Conservation (phyloP, 1,284 basidiomycete genomes). For the Amylostereum areolatum region DNA sequence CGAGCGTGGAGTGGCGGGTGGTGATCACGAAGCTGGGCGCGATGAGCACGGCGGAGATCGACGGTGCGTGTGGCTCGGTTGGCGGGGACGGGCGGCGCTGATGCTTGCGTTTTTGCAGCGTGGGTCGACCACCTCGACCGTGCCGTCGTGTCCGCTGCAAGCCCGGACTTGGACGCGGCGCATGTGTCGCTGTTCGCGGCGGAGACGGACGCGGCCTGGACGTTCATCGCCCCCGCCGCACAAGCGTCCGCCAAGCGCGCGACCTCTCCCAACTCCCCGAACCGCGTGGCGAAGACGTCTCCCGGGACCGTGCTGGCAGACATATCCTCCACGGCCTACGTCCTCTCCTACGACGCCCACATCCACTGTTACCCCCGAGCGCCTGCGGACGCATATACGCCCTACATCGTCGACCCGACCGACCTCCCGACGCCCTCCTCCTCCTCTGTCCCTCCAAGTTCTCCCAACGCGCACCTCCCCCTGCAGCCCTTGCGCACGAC, state of each 20-base stretch:
- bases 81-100: slow-evolving; percentile 1
- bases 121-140: slow-evolving; percentile 53
- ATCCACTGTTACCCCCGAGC: slow-evolving; percentile 29
- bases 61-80: slow-evolving; percentile 42
- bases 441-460: no score
- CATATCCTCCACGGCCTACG: slow-evolving; percentile 43
- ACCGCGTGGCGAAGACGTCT: slow-evolving; percentile 36
- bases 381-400: slow-evolving; percentile 12
- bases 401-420: slow-evolving; percentile 25
- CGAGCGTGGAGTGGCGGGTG: slow-evolving; percentile 75
- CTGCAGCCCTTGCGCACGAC: slow-evolving; percentile 50
- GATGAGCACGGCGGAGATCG: slow-evolving; percentile 53
- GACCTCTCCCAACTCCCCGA: slow-evolving; percentile 19
- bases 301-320: slow-evolving; percentile 18
- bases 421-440: slow-evolving; percentile 24
- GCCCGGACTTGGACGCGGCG: slow-evolving; percentile 33
- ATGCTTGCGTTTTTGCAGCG: slow-evolving; percentile 33
- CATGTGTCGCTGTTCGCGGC: slow-evolving; percentile 12
- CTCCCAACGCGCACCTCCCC: slow-evolving; percentile 21
- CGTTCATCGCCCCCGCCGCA: slow-evolving; percentile 25
- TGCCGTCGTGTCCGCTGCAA: slow-evolving; percentile 25
- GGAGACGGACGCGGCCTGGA: slow-evolving; percentile 12
- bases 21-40: slow-evolving; percentile 62
- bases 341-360: slow-evolving; percentile 34
- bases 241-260: slow-evolving; percentile 2